Evolutionary conservation across 2,329 filamentous ascomycete genomes (phyloP), one percentile per base, ranked within the genome.

Genomic region (Leptographium procerum): DNA sequence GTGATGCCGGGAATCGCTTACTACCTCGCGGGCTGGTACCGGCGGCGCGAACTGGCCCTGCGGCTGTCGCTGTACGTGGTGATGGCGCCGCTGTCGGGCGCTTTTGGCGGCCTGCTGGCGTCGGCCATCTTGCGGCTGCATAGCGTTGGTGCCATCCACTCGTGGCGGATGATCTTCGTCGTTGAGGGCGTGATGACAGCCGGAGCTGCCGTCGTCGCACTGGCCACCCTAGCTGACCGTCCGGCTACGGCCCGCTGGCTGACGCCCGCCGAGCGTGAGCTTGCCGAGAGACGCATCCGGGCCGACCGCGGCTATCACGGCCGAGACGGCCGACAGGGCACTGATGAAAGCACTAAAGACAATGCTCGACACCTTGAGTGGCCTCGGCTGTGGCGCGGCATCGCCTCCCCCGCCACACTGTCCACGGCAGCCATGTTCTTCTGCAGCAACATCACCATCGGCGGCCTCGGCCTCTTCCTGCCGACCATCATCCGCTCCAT

Each of bases 1-100:
- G 83, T 90, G 80, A 69, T 89, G 57, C 87, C 87, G 0, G 86
- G 87, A 0, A 87, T 88, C 47, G 85, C 85, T 0, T 90, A 89
- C 69, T 89, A 89, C 64, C 71, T 89, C 24, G 85, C 81, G 1
- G 75, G 86, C 56, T 89, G 86, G 86, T 86, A 86, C 62, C 71
- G 80, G 13, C 72, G 81, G 31, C 77, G 73, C 54, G 83, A 86
- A 66, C 72, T 86, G 3, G 75, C 79, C 0, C 84, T 85, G 66
- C 77, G 83, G 0, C 70, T 86, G 3, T 77, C 79, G 1, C 69
- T 85, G 14, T 85, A 85, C 67, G 80, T 85, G 53, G 81, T 84
- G 47, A 83, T 82, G 76, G 80, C 82, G 0, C 81, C 60, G 19
- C 16, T 59, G 22, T 57, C 60, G 7, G 60, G 60, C 14, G 60